Base-by-base conservation (phyloP, 495 filamentous ascomycete species). In the Pseudomonodictys pantanalensis region DNA sequence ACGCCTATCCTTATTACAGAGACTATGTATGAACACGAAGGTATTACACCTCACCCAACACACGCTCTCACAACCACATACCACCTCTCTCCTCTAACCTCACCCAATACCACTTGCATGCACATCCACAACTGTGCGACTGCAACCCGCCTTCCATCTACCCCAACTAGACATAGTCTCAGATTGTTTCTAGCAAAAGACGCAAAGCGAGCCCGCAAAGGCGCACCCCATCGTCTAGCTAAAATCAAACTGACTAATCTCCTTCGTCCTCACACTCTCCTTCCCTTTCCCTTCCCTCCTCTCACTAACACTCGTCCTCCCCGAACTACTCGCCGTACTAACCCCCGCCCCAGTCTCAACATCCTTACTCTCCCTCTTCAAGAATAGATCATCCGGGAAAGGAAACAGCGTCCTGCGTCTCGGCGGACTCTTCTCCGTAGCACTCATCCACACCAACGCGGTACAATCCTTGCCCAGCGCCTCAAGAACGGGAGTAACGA, bases 401-500 rank as follows among this genome's bases (percentile, higher is more conserved):
- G 62, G 62, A 39, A 65, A 65, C 50, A 65, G 30, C 1, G 62
- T 65, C 35, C 56, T 32, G 1, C 57, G 49, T 30, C 52, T 42
- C 11, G 62, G 56, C 28, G 62, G 62, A 6, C 15, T n/a, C 52
- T 56, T 60, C 25, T 60, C 56, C 0, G 24, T 56, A 4, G 62
- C 62, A 33, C n/a, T 45, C 50, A 45, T 41, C 64, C 64, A 66
- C 10, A 66, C 64, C 41, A 55, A 33, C 35, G 52, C 28, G 1
- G 64, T 66, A 38, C 62, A 50, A 29, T 66, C 64, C 30, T 62
- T 62, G 22, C 64, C 64, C 42, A 66, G 41, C 11, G 58, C 53
- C 41, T 66, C 64, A 22, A 66, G 47, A 7, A 66, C 55, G 0
- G 64, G 64, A 9, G 64, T 66, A 12, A 62, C 32, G 24, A 66